Percentiles rank a stretch among this genome's conserved stretches.
These are phyloP conservation scores for Leishmania tropica DNA, from an alignment of 208 protist species.

Conservation along the genomic window DNA sequence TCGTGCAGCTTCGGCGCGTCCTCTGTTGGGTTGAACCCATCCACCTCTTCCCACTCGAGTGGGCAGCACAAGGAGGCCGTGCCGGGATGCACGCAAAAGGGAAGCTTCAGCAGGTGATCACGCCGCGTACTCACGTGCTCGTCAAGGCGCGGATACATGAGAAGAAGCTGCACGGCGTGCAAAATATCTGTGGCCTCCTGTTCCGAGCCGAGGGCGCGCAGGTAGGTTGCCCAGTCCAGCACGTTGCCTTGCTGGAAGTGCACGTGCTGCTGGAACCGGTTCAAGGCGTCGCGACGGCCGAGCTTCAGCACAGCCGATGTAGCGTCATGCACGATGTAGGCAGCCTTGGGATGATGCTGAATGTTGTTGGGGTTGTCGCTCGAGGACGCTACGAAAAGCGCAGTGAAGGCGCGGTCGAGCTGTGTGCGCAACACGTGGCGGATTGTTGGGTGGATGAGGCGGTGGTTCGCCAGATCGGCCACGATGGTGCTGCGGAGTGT, in stretches of 20 bases:
- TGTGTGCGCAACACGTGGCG: constrained; percentile 47
- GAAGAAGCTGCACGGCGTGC: constrained; percentile 62
- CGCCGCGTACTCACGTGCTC: constrained; percentile 95
- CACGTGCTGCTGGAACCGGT: constrained; percentile 59
- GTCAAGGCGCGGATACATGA: constrained; percentile 97
- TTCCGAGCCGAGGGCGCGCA: constrained; percentile 48
- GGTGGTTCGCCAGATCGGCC: constrained; percentile 72
- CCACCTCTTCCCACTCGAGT: constrained; percentile 71
- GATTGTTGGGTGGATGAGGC: constrained; percentile 83
- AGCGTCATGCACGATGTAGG: constrained; percentile 70
- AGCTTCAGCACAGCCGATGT: constrained; percentile 73
- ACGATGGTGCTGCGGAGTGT: constrained; percentile 57
- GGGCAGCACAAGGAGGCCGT: constrained; percentile 90
- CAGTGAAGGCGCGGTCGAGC: constrained; percentile 64
- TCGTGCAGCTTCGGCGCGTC: constrained; percentile 76
- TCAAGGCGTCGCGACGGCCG: constrained; percentile 60
- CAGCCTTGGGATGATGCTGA: constrained; percentile 50
- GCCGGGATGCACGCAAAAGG: constrained; percentile 98
- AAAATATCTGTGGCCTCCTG: constrained; percentile 57
- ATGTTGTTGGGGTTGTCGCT: constrained; percentile 82
- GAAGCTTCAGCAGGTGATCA: constrained; percentile 98
- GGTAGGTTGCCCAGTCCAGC: constrained; percentile 57
- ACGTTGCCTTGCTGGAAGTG: constrained; percentile 63
- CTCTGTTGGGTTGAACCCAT: constrained; percentile 61
- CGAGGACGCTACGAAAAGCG: constrained; percentile 63